These are phyloP conservation scores for Diaporthe sp. DNA, from an alignment of 2,329 filamentous ascomycete genomes.

Conservation along the genomic window DNA sequence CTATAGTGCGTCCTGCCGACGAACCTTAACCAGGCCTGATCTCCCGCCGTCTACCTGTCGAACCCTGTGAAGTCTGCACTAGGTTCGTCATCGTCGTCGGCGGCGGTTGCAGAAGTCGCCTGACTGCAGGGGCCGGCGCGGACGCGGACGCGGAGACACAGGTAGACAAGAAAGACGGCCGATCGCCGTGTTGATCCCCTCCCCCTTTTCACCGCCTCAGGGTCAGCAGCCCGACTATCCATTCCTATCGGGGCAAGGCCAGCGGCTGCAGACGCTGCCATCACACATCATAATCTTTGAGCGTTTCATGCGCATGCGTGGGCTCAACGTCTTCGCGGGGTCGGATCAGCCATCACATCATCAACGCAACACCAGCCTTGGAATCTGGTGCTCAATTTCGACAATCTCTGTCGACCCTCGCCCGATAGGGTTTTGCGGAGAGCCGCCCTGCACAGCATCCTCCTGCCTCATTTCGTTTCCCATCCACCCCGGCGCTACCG, in stretches of 20 bases:
- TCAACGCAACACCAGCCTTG: not conserved
- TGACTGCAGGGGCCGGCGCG: conserved; percentile 1
- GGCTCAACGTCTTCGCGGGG: conserved; percentile 6
- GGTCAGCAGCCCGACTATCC: conserved; percentile 24
- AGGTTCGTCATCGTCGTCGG: not conserved
- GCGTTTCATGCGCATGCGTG: conserved; percentile 23
- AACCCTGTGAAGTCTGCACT: not conserved
- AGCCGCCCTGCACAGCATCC: conserved; percentile 20
- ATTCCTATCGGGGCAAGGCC: conserved; percentile 31
- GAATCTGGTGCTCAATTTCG: conserved; percentile 23
- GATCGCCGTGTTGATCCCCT: conserved; percentile 27
- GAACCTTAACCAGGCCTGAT: not conserved
- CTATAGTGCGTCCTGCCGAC: not conserved
- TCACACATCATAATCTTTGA: conserved; percentile 29
- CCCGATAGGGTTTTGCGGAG: conserved; percentile 37
- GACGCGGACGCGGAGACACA: not conserved
- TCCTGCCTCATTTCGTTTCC: conserved; percentile 36
- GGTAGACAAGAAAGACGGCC: not conserved
- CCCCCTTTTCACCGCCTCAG: conserved; percentile 25
- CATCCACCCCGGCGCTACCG: conserved; percentile 13
- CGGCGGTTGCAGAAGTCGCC: not conserved
- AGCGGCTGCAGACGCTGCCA: conserved; percentile 25
- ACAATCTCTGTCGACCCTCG: conserved; percentile 29
- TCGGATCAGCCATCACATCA: conserved; percentile 27
- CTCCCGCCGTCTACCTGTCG: not conserved